Conservation (phyloP, 1,139 yeast species). For the Candida sp. region DNA sequence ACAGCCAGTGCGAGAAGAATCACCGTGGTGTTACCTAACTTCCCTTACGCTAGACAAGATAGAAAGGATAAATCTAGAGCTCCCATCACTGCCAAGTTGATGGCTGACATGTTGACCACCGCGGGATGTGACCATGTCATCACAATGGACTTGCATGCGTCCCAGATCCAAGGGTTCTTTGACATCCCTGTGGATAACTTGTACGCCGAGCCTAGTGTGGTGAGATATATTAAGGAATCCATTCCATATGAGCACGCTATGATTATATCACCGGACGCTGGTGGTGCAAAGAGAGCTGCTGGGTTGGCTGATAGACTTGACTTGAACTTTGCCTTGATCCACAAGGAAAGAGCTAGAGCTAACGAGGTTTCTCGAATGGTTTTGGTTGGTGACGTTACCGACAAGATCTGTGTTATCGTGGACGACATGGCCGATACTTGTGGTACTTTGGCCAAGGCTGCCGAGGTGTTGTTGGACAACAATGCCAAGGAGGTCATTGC, state of each 20-base stretch:
- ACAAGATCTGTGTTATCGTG: constrained; percentile 70
- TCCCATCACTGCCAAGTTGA: constrained; percentile 79
- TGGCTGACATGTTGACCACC: constrained; percentile 76
- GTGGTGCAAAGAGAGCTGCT: constrained; percentile 87
- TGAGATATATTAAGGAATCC: constrained; percentile 66
- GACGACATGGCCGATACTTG: constrained; percentile 91
- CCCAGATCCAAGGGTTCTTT: constrained; percentile 86
- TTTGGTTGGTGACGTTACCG: constrained; percentile 75
- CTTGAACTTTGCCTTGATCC: constrained; percentile 78
- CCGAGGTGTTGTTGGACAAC: constrained; percentile 60
- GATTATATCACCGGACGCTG: constrained; percentile 78
- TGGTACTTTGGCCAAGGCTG: constrained; percentile 81
- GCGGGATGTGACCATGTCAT: constrained; percentile 86
- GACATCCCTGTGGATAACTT: constrained; percentile 82
- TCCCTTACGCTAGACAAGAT: constrained; percentile 86
- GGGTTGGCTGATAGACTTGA: constrained; percentile 79
- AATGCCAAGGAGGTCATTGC: constrained; percentile 81
- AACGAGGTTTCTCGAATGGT: constrained; percentile 81
- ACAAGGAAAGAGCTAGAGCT: constrained; percentile 81
- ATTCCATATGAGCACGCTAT: constrained; percentile 53
- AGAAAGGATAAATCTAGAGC: constrained; percentile 83
- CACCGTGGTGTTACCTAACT: constrained; percentile 80
- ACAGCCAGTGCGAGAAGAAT: constrained; percentile 81
- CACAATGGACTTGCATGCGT: constrained; percentile 85
- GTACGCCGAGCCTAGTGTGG: constrained; percentile 80